Percentiles rank a stretch among this genome's conserved stretches.
Conservation (phyloP, 2,329 filamentous ascomycete species). For the Pyrenophora tritici-repentis region DNA sequence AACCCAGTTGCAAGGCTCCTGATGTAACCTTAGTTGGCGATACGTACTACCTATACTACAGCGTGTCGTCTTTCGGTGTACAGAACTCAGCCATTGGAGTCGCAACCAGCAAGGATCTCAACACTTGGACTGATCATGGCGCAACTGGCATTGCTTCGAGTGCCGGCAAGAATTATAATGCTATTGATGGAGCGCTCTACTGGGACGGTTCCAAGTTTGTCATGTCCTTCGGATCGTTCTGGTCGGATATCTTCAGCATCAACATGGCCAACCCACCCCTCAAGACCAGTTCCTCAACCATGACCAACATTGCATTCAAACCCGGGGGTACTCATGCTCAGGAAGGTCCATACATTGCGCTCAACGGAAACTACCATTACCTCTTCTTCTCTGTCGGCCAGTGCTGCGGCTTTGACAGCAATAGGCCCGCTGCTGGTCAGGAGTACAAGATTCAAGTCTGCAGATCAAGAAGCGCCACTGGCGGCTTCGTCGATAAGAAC, state of each 20-base stretch:
- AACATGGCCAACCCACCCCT: slow-evolving; percentile 50
- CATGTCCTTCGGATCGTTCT: slow-evolving; percentile 71
- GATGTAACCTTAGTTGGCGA: slow-evolving; percentile 63
- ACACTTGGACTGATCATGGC: slow-evolving; percentile 65
- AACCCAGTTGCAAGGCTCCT: slow-evolving; percentile 58
- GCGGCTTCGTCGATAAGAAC: slow-evolving; percentile 61
- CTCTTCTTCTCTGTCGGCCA: slow-evolving; percentile 66
- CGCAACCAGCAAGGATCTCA: slow-evolving; percentile 56
- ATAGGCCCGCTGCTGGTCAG: slow-evolving; percentile 58
- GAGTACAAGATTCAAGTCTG: slow-evolving; percentile 72
- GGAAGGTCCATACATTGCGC: slow-evolving; percentile 63
- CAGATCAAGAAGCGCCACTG: slow-evolving; percentile 58
- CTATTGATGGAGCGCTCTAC: slow-evolving; percentile 59
- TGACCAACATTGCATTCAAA: slow-evolving; percentile 60
- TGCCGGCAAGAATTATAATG: slow-evolving; percentile 51
- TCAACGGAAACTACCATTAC: slow-evolving; percentile 64
- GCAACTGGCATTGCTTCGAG: slow-evolving; percentile 55
- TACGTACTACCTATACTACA: slow-evolving; percentile 69
- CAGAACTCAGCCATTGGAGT: slow-evolving; percentile 67
- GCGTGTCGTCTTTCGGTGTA: slow-evolving; percentile 65
- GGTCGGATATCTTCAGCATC: slow-evolving; percentile 67
- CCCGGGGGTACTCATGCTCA: slow-evolving; percentile 57
- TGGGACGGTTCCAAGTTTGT: slow-evolving; percentile 52
- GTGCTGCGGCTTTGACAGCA: slow-evolving; percentile 65
- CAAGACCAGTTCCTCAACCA: slow-evolving; percentile 37